Conservation (phyloP, 2,329 filamentous ascomycete genomes). For the Neofusicoccum laricinum region DNA sequence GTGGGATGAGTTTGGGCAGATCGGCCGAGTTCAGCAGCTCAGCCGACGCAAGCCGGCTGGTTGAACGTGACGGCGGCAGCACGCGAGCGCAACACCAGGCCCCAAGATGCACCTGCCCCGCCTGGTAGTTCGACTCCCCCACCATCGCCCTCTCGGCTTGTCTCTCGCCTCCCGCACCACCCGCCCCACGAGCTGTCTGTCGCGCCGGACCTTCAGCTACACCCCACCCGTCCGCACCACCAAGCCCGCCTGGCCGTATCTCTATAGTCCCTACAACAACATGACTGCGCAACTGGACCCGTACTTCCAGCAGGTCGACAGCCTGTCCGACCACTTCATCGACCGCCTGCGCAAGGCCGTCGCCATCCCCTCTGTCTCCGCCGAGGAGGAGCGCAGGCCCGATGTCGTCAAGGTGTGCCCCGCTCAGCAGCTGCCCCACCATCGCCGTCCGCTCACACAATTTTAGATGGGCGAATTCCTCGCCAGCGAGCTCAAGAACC, state of each 20-base stretch:
- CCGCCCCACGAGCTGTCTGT: not conserved
- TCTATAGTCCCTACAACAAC: constrained; percentile 56
- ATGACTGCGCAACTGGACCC: constrained; percentile 90
- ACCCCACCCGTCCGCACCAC: not conserved
- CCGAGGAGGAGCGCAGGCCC: constrained; percentile 80
- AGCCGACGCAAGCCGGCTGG: constrained; percentile 1
- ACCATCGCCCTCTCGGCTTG: constrained; percentile 9
- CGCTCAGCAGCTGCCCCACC: not conserved
- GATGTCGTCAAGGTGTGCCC: constrained; percentile 75
- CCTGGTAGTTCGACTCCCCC: constrained; percentile 10
- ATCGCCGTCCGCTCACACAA: constrained; percentile 13
- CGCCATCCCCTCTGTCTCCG: constrained; percentile 92
- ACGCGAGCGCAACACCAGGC: constrained; percentile 14
- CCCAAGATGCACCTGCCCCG: constrained; percentile 15
- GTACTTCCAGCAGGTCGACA: constrained; percentile 91
- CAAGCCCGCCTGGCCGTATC: constrained; percentile 42
- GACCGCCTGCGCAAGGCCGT: constrained; percentile 88
- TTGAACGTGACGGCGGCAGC: not conserved
- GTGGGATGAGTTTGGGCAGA: not conserved
- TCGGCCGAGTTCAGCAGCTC: not conserved
- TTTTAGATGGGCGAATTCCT: constrained; percentile 85
- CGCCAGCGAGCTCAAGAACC: constrained; percentile 72
- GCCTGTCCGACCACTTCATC: constrained; percentile 76
- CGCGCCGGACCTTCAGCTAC: constrained; percentile 3
- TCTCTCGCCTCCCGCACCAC: not conserved